Conservation (phyloP, 1,284 basidiomycete genomes). For the Ceratobasidium papillatum region DNA sequence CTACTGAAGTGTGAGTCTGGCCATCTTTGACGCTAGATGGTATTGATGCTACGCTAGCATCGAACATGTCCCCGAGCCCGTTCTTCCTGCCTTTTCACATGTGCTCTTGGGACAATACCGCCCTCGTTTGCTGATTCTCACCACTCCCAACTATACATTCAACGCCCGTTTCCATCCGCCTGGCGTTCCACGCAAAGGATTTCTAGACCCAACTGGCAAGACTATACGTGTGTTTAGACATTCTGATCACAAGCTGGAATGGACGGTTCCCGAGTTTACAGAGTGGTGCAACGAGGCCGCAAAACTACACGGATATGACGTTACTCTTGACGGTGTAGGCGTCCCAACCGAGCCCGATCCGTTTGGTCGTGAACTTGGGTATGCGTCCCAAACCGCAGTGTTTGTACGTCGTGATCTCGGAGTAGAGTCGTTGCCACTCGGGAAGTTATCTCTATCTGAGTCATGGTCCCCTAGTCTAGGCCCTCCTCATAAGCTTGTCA, state of each 20-base stretch:
- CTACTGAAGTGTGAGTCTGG: constrained; percentile 80
- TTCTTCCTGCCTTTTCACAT: constrained; percentile 81
- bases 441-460: constrained; percentile 45
- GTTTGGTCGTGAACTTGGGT: constrained; percentile 66
- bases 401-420: constrained; percentile 44
- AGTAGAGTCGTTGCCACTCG: constrained; percentile 45
- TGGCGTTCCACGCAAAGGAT: constrained; percentile 51
- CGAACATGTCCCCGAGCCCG: constrained; percentile 80
- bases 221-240: constrained; percentile 69
- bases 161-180: constrained; percentile 85
- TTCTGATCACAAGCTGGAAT: constrained; percentile 92
- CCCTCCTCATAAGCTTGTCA: constrained; percentile 34
- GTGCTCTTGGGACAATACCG: constrained; percentile 84
- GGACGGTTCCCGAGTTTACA: constrained; percentile 83
- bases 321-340: constrained; percentile 65
- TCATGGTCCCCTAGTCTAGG: constrained; percentile 9
- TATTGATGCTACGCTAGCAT: constrained; percentile 62
- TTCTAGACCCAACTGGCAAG: constrained; percentile 59
- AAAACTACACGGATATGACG: constrained; percentile 76
- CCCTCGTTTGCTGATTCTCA: constrained; percentile 81
- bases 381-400: constrained; percentile 39
- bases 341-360: constrained; percentile 65
- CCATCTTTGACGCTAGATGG: neutral
- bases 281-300: constrained; percentile 73
- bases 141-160: constrained; percentile 90